Conservation (phyloP, 2,329 filamentous ascomycete species). For the Aspergillus fischeri region DNA sequence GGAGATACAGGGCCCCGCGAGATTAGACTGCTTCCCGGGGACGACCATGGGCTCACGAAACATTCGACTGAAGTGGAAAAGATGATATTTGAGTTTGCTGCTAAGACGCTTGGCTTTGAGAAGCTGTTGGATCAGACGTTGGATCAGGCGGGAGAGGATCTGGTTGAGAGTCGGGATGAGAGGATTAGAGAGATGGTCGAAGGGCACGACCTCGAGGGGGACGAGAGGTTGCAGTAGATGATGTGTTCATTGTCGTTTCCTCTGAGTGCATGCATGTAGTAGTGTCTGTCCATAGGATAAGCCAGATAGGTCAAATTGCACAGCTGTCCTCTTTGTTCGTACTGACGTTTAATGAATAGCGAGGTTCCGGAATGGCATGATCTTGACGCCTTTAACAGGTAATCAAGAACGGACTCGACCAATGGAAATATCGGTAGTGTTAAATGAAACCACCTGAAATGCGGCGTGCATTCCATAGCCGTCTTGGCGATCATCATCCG, state of each 20-base stretch:
- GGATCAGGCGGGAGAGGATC: slow-evolving; percentile 17
- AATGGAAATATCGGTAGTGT: background rate
- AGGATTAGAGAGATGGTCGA: slow-evolving; percentile 27
- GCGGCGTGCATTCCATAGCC: background rate
- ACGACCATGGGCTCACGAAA: slow-evolving; percentile 41
- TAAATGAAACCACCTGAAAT: background rate
- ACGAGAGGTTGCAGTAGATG: no score
- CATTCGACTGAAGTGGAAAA: slow-evolving; percentile 37
- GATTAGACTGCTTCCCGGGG: slow-evolving; percentile 38
- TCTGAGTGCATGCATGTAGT: no score
- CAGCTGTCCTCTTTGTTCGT: no score
- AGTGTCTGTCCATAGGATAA: no score
- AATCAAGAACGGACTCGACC: background rate
- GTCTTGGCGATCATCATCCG: slow-evolving; percentile 7
- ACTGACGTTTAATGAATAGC: no score
- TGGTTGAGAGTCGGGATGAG: slow-evolving; percentile 16
- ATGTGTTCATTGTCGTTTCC: no score
- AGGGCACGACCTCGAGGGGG: slow-evolving; percentile 34
- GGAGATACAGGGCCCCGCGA: slow-evolving; percentile 27
- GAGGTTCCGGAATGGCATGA: background rate
- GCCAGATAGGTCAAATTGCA: no score
- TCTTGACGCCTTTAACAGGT: background rate
- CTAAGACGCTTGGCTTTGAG: slow-evolving; percentile 30
- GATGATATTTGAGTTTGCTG: slow-evolving; percentile 38
- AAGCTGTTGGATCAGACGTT: slow-evolving; percentile 9